Conservation (phyloP, 2,329 filamentous ascomycete genomes). For the Pestalotiopsis sp. region DNA sequence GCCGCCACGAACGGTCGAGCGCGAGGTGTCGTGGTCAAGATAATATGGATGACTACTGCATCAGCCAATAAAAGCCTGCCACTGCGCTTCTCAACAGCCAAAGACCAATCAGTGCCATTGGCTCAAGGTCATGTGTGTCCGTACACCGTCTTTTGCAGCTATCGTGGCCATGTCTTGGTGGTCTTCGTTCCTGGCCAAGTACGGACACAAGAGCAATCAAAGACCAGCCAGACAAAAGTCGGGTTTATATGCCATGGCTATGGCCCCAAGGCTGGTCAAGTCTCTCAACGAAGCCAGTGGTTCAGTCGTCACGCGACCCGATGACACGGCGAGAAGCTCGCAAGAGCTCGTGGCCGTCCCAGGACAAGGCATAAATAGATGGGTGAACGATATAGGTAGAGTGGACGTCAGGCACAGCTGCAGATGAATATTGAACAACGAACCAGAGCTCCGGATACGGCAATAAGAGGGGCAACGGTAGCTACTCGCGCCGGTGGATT, state of each 20-base stretch:
- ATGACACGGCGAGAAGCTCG: not conserved
- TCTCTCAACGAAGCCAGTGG: not conserved
- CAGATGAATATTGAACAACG: conserved; percentile 10
- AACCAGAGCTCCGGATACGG: not conserved
- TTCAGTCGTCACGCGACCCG: not conserved
- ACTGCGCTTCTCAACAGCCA: not conserved
- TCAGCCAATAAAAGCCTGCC: not conserved
- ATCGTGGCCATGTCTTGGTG: not conserved
- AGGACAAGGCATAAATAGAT: not conserved
- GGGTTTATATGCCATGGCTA: not conserved
- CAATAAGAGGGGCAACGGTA: not conserved
- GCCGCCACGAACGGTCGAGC: not conserved
- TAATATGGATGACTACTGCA: not conserved
- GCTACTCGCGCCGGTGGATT: not conserved
- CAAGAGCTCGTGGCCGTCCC: not conserved
- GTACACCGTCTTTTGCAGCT: conserved; percentile 4
- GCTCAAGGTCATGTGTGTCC: not conserved
- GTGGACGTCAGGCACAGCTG: conserved; percentile 6
- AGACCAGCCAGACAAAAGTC: not conserved
- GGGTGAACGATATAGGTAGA: not conserved
- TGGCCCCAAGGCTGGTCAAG: not conserved
- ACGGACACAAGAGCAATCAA: not conserved
- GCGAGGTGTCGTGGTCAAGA: not conserved
- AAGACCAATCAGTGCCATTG: not conserved
- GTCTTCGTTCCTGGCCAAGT: not conserved